These are phyloP conservation scores for Alternaria gaisen DNA, from an alignment of 2,329 filamentous ascomycete species.

Conservation along the genomic window DNA sequence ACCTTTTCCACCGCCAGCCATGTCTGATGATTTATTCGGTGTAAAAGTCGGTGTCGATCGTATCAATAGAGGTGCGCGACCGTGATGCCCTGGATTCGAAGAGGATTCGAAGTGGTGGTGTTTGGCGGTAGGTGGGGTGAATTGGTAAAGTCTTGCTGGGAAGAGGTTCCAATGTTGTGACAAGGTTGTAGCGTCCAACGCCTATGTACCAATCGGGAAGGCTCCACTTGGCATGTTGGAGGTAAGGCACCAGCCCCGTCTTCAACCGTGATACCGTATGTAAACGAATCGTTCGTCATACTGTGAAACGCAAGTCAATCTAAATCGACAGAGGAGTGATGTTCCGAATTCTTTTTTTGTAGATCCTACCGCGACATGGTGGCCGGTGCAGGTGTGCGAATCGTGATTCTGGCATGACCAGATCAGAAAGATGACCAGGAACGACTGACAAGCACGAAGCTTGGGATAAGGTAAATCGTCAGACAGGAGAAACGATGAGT, in stretches of 20 bases:
- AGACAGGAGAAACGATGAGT: background rate
- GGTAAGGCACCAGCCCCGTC: constrained; percentile 19
- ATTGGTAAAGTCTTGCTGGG: constrained; percentile 42
- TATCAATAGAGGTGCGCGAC: constrained; percentile 47
- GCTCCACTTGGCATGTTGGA: constrained; percentile 28
- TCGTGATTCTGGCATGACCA: background rate
- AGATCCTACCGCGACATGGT: background rate
- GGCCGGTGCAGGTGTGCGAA: constrained; percentile 3
- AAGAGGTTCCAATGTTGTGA: constrained; percentile 39
- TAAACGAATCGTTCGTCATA: constrained; percentile 31
- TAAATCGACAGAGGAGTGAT: background rate
- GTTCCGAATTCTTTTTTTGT: background rate
- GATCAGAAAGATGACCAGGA: background rate
- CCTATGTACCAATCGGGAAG: constrained; percentile 40
- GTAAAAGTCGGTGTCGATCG: constrained; percentile 33
- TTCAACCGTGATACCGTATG: constrained; percentile 21
- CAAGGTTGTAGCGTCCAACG: constrained; percentile 32
- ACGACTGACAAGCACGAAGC: background rate
- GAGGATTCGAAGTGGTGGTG: constrained; percentile 41
- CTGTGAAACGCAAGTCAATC: constrained; percentile 12
- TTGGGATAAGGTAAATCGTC: background rate
- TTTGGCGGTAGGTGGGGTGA: constrained; percentile 46
- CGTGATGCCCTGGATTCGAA: constrained; percentile 31
- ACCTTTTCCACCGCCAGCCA: constrained; percentile 87
- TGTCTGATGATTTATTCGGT: constrained; percentile 49